Evolutionary conservation across 768 basidiomycete genomes (phyloP), one percentile per base, ranked within the genome.

Genomic region (Daedalea quercina): DNA sequence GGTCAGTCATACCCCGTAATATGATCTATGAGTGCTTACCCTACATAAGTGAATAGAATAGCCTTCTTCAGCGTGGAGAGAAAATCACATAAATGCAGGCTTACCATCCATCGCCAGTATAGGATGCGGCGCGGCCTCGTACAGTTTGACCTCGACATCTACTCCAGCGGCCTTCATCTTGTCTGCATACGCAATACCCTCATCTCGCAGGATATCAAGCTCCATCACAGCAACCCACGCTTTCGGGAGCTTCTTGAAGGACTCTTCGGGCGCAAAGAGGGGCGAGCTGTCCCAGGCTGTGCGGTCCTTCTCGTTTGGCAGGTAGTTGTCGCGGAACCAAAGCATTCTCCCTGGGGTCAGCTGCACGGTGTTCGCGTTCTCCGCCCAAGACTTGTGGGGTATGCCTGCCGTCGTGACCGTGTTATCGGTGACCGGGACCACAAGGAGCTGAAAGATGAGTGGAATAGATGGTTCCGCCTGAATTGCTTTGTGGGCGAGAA

Each of bases 371-470:
- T 80, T 62, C 24, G 71, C 68, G 60, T 84, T 84, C 55, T 78
- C 74, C 8, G 65, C 67, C 85, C 85, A 87, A 23, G 75, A 76
- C 24, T 65, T 64, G 58, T 78, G 70, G 0, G 66, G 63, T 0
- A 54, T 63, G 22, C 59, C 73, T 50, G 59, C 67, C 53, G 57
- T 62, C 6, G 73, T 73, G 9, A 81, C 79, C 1, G 86, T 86
- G 68, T 87, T 88, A 63, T 90, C 84, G 0, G 73, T 79, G 34
- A 87, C 87, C 17, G 86, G 87, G 1, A 87, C 87, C 23, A 85
- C 73, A 37, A 88, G 74, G 0, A 88, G 69, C 58, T 83, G 82
- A 67, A 84, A 80, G 3, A 76, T 57, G 44, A 87, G 62, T 2
- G 77, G 76, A 22, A 83, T 77, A 11, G 77, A 74, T 0, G 78